phyloP scores from a whole-genome alignment of 257 asterid genomes.

The Euphrasia confusa region DNA sequence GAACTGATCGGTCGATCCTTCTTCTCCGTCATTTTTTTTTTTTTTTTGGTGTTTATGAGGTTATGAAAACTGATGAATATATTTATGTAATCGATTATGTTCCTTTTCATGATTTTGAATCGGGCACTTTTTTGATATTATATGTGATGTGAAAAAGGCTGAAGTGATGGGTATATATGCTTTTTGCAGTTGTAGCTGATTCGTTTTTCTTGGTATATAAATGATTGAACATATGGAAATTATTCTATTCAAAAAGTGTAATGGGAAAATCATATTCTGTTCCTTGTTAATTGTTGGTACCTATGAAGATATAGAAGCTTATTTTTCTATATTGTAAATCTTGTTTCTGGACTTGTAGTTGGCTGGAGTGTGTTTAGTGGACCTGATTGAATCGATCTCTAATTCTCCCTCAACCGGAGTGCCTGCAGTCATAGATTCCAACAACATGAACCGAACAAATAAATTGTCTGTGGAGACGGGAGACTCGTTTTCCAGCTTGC shows the following conservation, averaged over 20 bases:
- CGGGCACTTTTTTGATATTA: conserved; percentile 13
- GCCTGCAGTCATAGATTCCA: conserved; percentile 22
- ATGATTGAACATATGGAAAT: conserved; percentile 14
- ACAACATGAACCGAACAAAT: conserved; percentile 35
- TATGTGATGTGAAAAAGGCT: neutral
- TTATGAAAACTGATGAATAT: neutral
- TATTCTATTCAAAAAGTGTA: conserved; percentile 7
- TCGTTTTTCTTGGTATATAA: conserved; percentile 9
- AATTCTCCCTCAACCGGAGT: conserved; percentile 24
- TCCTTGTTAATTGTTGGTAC: neutral
- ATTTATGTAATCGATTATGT: conserved; percentile 6
- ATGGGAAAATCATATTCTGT: conserved; percentile 11
- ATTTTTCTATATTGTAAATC: conserved; percentile 11
- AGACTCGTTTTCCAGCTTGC: conserved; percentile 69
- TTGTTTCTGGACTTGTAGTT: conserved; percentile 40
- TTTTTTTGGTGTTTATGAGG: conserved; percentile 7
- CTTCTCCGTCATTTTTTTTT: neutral
- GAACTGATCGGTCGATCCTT: conserved; percentile 29
- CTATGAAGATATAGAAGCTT: neutral
- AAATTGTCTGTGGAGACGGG: conserved; percentile 54
- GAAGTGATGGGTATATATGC: neutral
- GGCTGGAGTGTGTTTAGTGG: conserved; percentile 50
- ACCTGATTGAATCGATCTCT: conserved; percentile 36
- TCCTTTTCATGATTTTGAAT: neutral
- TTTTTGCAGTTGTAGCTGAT: conserved; percentile 11